Evolutionary conservation across 352 stramenopile species (phyloP).

Genomic region (Phytophthora lateralis): DNA sequence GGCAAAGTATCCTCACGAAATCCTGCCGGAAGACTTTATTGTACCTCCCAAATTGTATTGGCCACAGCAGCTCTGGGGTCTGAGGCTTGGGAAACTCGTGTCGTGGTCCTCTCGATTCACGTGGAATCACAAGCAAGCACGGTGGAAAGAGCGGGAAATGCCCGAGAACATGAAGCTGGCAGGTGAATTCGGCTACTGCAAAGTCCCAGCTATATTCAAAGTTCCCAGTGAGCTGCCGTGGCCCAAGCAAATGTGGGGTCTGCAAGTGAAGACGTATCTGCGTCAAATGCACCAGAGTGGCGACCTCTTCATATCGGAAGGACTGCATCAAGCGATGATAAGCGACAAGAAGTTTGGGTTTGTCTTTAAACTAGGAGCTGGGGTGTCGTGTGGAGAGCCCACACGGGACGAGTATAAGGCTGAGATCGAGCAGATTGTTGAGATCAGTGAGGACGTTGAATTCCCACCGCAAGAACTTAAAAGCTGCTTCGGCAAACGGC

Average conservation of each 20-base stretch:
- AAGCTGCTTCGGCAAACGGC: slow-evolving; percentile 21
- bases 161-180: slow-evolving; percentile 13
- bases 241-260: slow-evolving; percentile 33
- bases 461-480: neutral
- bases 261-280: slow-evolving; percentile 21
- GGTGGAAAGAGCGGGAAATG: slow-evolving; percentile 26
- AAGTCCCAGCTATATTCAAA: slow-evolving; percentile 19
- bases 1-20: slow-evolving; percentile 20
- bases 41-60: slow-evolving; percentile 22
- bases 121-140: slow-evolving; percentile 12
- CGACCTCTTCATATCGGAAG: slow-evolving; percentile 17
- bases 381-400: neutral
- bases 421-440: slow-evolving; percentile 12
- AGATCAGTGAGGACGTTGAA: neutral
- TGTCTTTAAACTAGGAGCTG: slow-evolving; percentile 29
- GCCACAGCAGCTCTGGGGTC: slow-evolving; percentile 25
- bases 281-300: slow-evolving; percentile 22
- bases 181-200: slow-evolving; percentile 25
- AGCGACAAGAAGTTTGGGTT: slow-evolving; percentile 25
- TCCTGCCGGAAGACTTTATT: slow-evolving; percentile 37
- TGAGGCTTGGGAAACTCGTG: slow-evolving; percentile 34
- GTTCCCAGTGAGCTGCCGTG: slow-evolving; percentile 25
- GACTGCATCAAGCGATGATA: slow-evolving; percentile 5
- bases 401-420: slow-evolving; percentile 7
- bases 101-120: slow-evolving; percentile 32